Percentiles rank a stretch among this genome's conserved stretches.
Conservation (phyloP, 2,329 filamentous ascomycete species). For the Ceratocystis eucalypticola region DNA sequence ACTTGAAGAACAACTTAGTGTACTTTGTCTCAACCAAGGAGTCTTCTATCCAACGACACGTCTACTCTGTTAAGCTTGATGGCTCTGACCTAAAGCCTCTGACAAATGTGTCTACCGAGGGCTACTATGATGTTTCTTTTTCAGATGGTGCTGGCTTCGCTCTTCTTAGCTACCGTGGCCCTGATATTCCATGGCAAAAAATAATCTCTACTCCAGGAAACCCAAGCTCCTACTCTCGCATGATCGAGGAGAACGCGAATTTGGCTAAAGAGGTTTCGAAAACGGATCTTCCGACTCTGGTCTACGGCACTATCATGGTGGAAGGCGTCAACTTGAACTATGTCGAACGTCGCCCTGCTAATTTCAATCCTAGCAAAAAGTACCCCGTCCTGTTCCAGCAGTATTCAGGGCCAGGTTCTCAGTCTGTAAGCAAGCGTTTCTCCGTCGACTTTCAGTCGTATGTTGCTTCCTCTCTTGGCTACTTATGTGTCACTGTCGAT, state of each 20-base stretch:
- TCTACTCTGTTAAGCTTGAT: slow-evolving; percentile 80
- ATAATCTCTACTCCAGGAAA: slow-evolving; percentile 72
- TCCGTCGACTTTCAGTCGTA: slow-evolving; percentile 81
- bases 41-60: slow-evolving; percentile 75
- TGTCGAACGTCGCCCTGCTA: slow-evolving; percentile 75
- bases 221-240: slow-evolving; percentile 47
- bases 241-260: slow-evolving; percentile 63
- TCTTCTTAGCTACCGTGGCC: slow-evolving; percentile 72
- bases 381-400: slow-evolving; percentile 93
- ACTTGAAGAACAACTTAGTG: slow-evolving; percentile 71
- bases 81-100: slow-evolving; percentile 59
- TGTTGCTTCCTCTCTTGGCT: slow-evolving; percentile 70
- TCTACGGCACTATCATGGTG: slow-evolving; percentile 75
- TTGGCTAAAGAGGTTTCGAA: slow-evolving; percentile 57
- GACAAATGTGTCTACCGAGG: slow-evolving; percentile 58
- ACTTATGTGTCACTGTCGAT: slow-evolving; percentile 89
- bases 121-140: slow-evolving; percentile 73
- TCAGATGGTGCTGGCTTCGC: slow-evolving; percentile 70
- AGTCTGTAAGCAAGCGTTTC: slow-evolving; percentile 71
- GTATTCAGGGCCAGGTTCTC: slow-evolving; percentile 90
- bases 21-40: slow-evolving; percentile 85
- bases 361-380: slow-evolving; percentile 69
- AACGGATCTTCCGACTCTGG: slow-evolving; percentile 68
- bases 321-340: slow-evolving; percentile 59
- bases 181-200: slow-evolving; percentile 79